Evolutionary conservation across 78 protist genomes (phyloP), one percentile per base, ranked within the genome.

Genomic region (Dictyostelium intermedium): DNA sequence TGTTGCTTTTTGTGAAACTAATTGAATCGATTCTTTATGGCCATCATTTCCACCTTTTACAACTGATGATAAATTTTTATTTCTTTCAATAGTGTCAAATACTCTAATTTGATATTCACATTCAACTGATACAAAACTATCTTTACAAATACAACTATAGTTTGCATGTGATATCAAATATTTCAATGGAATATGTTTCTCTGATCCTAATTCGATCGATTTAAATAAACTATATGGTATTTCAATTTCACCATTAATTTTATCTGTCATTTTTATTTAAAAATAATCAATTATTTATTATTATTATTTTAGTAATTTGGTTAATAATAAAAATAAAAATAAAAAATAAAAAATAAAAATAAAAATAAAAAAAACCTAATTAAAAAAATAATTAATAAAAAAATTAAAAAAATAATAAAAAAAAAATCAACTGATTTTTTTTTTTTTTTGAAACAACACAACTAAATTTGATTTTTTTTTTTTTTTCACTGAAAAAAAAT

Each of bases 1-100:
- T 0, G 94, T 89, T 14, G 94, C 94, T 50, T 16, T 63, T 30
- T 61, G 82, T 43, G 83, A 63, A 20, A 89, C n/a, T 56, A 89
- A 69, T 70, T 83, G 79, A 34, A 89, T 78, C 8, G 83, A 43
- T 9, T 77, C 50, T 77, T 77, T 43, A n/a, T 77, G 7, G 18
- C 81, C 45, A 37, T 32, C 25, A 10, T 73, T 14, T 43, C n/a
- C 66, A 56, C 66, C 66, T 56, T 56, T 56, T 20, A 56, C 66
- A 5, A 56, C 18, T 41, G 32, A 76, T 39, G 50, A n/a, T 43
- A 56, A 39, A 23, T 30, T 56, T 16, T 82, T 56, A 35, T 18
- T 35, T 16, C 63, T 82, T 61, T 30, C 27, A 16, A 16, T 30
- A 43, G 61, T 66, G 0, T 56, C 41, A 37, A 69, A 89, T 30